A percentile compares a stretch with the other conserved stretches of the same genome.
Conservation (phyloP, 441 rosid genomes). For the Euphorbia schlechtendalii region DNA sequence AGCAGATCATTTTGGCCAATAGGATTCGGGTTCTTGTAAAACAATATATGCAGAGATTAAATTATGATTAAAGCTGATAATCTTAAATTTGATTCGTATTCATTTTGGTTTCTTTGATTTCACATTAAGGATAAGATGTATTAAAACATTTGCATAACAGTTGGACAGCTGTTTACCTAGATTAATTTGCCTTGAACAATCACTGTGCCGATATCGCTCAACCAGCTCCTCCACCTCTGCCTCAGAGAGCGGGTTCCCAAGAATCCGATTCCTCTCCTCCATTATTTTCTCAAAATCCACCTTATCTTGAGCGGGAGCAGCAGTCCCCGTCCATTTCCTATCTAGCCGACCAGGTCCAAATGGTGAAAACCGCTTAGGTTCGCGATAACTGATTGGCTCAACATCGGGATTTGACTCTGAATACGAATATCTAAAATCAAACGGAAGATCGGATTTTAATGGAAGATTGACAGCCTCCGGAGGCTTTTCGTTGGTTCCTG, state of each 20-base stretch:
- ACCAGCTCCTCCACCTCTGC: slow-evolving; percentile 67
- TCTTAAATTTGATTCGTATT: too few relatives aligned
- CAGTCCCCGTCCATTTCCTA: slow-evolving; percentile 72
- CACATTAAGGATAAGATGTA: not conserved
- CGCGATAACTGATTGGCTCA: slow-evolving; percentile 74
- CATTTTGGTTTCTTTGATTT: not conserved
- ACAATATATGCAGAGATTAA: too few relatives aligned
- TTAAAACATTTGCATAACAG: not conserved
- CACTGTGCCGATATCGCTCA: slow-evolving; percentile 69
- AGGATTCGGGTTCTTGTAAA: not conserved
- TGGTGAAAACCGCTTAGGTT: slow-evolving; percentile 79
- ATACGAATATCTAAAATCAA: slow-evolving; percentile 70
- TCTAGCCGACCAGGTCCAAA: slow-evolving; percentile 81
- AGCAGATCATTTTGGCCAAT: not conserved
- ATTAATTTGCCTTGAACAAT: slow-evolving; percentile 77
- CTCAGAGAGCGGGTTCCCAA: slow-evolving; percentile 55
- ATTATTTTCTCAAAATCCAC: slow-evolving; percentile 29
- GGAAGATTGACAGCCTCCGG: slow-evolving; percentile 23
- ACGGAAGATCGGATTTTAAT: slow-evolving; percentile 49
- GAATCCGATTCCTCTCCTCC: slow-evolving; percentile 45
- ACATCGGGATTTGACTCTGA: slow-evolving; percentile 52
- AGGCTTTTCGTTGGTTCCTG: slow-evolving; percentile 7
- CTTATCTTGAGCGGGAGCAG: slow-evolving; percentile 37
- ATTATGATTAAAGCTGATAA: too few relatives aligned
- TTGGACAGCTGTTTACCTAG: slow-evolving; percentile 35